phyloP scores from a whole-genome alignment of 768 basidiomycete genomes.

The Lactarius vividus region DNA sequence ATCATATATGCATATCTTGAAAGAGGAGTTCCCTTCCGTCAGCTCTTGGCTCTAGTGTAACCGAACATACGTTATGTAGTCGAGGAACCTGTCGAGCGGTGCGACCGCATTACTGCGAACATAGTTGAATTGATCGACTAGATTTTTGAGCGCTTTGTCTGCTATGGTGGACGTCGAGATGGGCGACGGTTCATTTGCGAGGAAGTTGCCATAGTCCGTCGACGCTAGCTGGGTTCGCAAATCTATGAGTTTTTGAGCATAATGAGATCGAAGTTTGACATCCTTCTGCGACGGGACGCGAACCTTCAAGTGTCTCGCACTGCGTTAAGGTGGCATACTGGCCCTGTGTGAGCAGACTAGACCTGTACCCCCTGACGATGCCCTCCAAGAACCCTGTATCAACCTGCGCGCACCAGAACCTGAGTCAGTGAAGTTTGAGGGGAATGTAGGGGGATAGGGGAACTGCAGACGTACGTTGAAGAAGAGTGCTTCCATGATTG shows the following conservation, averaged over 20 bases:
- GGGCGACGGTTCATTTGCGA: slow-evolving; percentile 92
- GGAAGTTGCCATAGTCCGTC: slow-evolving; percentile 98
- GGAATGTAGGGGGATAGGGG: not conserved
- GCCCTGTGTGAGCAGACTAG: slow-evolving; percentile 82
- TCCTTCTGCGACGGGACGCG: slow-evolving; percentile 23
- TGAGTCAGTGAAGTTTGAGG: slow-evolving; percentile 33
- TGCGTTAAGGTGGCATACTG: slow-evolving; percentile 94
- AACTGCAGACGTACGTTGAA: slow-evolving; percentile 64
- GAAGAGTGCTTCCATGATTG: slow-evolving; percentile 77
- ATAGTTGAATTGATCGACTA: slow-evolving; percentile 98
- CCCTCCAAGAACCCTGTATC: slow-evolving; percentile 76
- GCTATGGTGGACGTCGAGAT: slow-evolving; percentile 92
- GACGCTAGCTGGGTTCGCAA: slow-evolving; percentile 92
- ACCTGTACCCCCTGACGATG: slow-evolving; percentile 89
- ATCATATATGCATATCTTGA: slow-evolving; percentile 97
- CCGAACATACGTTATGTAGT: slow-evolving; percentile 89
- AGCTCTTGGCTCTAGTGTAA: not conserved
- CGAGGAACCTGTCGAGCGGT: slow-evolving; percentile 88
- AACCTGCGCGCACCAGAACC: slow-evolving; percentile 44
- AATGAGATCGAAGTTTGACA: not conserved
- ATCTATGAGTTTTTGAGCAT: slow-evolving; percentile 56
- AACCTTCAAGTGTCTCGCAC: slow-evolving; percentile 96
- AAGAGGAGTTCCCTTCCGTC: slow-evolving; percentile 6
- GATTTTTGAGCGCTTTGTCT: slow-evolving; percentile 92
- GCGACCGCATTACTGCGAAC: slow-evolving; percentile 87